Conservation (phyloP, 73 alveolate genomes). For the Uronychia binucleata region DNA sequence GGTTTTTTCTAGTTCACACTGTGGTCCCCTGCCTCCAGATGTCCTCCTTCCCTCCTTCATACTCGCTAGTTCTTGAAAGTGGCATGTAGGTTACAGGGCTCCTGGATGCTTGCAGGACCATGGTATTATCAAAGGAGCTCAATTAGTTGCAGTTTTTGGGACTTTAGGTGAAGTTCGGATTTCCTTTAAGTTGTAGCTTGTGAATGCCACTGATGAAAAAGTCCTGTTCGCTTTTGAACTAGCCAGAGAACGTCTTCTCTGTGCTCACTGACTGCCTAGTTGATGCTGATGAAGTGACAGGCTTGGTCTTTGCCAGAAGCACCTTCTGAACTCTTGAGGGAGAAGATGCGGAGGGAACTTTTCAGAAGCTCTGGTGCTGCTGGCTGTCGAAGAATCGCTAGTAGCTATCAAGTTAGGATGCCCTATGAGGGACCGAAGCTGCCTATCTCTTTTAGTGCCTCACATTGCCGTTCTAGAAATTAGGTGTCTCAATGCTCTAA, state of each 20-base stretch:
- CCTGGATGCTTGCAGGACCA: too few species aligned
- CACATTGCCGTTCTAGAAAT: neutral
- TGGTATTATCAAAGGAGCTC: too few species aligned
- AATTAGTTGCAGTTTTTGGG: too few species aligned
- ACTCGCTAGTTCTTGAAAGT: too few species aligned
- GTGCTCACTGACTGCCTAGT: neutral
- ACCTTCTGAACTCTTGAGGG: neutral
- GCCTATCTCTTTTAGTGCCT: neutral
- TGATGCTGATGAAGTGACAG: neutral
- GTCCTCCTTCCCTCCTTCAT: too few species aligned
- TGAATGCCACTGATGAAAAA: neutral
- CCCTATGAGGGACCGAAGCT: neutral
- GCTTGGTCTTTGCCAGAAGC: neutral
- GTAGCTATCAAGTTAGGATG: too few species aligned
- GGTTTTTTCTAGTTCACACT: too few species aligned
- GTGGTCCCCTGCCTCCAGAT: too few species aligned
- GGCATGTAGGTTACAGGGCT: too few species aligned
- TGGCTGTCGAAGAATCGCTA: too few species aligned
- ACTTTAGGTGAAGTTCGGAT: neutral
- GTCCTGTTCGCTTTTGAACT: neutral
- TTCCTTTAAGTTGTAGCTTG: neutral
- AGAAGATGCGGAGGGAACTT: too few species aligned
- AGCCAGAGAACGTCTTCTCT: neutral
- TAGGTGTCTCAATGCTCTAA: neutral
- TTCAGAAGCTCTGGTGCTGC: neutral